These are phyloP conservation scores for Alternaria incomplexa DNA, from an alignment of 2,329 filamentous ascomycete species.

Conservation along the genomic window DNA sequence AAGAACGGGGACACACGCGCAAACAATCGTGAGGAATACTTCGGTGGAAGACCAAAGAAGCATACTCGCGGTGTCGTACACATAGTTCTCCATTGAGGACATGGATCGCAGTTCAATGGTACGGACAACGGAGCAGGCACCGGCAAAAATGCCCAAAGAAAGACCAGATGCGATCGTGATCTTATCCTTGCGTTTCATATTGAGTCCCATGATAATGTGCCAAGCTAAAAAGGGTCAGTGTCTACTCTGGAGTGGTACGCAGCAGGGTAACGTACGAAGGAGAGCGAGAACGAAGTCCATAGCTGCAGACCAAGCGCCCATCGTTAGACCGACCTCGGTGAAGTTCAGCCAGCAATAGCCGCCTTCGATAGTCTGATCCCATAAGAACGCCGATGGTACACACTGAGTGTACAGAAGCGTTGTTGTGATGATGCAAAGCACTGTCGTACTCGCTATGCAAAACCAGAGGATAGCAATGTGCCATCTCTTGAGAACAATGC, in stretches of 20 bases:
- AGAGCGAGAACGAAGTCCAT: constrained; percentile 47
- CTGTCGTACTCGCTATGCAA: constrained; percentile 34
- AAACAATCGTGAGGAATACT: constrained; percentile 57
- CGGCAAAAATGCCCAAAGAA: constrained; percentile 40
- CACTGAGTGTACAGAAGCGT: constrained; percentile 37
- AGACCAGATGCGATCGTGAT: constrained; percentile 40
- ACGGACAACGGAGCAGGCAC: constrained; percentile 40
- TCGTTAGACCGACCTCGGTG: constrained; percentile 33
- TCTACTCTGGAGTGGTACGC: background rate
- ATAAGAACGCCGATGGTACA: constrained; percentile 32
- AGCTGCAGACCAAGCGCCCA: constrained; percentile 41
- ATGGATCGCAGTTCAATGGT: constrained; percentile 38
- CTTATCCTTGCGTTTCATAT: constrained; percentile 46
- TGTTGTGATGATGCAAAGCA: constrained; percentile 35
- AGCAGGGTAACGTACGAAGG: constrained; percentile 22
- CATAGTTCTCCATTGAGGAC: constrained; percentile 37
- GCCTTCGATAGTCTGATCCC: constrained; percentile 33
- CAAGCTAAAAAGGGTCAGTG: constrained; percentile 24
- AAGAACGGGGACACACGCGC: constrained; percentile 59
- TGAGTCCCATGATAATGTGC: constrained; percentile 40
- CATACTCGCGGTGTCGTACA: constrained; percentile 40
- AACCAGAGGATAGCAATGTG: constrained; percentile 41
- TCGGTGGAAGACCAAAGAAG: constrained; percentile 46
- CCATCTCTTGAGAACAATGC: constrained; percentile 38
- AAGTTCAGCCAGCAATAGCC: constrained; percentile 38